Evolutionary conservation across 352 stramenopile species (phyloP), one percentile per base, ranked within the genome.

Genomic region (Hyphochytrium catenoides): DNA sequence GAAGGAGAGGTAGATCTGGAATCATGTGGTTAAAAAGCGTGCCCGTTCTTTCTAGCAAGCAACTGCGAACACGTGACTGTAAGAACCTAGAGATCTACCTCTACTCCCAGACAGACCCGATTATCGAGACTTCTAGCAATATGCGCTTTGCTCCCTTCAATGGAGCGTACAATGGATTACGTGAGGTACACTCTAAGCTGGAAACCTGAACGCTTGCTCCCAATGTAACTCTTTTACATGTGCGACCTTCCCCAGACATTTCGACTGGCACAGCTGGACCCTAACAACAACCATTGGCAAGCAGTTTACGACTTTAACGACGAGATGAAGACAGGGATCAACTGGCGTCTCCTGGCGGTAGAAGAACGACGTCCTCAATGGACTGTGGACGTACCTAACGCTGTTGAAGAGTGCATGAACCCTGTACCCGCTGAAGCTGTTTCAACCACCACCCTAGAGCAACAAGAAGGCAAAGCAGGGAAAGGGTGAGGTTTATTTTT

Each of bases 271-370:
- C 54, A 56, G 0, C 42, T 91, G 12, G 61, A 81, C 34, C 65
- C 74, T n/a, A 52, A 48, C 17, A 73, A 76, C 46, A 91, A 90
- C 37, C 66, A 82, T 38, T 91, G 74, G 74, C 75, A 64, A 26
- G 62, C 75, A 20, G 56, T 91, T 11, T 90, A 81, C 44, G 76
- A 91, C 45, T 91, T 91, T 42, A 90, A 88, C 46, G 74, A 90
- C 46, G 68, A 63, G 5, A 58, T 77, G 44, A 81, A 74, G 52
- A 59, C 48, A 3, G 59, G 62, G 14, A 47, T 37, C 35, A 79
- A 79, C 47, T 79, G 62, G 62, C 46, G 50, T n/a, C 49, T 74
- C 15, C 36, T 70, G n/a, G n/a, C n/a, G n/a, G n/a, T n/a, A n/a
- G n/a, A n/a, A n/a, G n/a, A n/a, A n/a, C n/a, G n/a, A n/a, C n/a